Base-by-base conservation (phyloP, 805 yeast species). In the Hanseniaspora lachancei region DNA sequence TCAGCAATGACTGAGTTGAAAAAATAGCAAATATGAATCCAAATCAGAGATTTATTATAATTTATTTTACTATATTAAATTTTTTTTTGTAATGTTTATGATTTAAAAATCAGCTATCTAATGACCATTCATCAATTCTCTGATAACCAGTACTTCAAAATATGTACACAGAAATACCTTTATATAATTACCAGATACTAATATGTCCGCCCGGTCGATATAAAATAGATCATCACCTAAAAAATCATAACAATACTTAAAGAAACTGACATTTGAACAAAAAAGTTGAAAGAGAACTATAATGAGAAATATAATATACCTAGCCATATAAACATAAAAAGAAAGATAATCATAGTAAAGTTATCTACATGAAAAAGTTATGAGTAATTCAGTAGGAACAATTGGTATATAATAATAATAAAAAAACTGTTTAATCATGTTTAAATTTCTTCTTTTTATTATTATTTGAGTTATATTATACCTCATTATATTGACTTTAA, bases 141-240 rank as follows among this genome's bases (percentile, higher is more conserved):
- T 62, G 57, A 54, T 55, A 58, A 53, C 64, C 60, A 61, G 62
- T 63, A 57, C 64, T 63, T 65, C 59, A 62, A 62, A 67, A 66
- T 66, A 66, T 69, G 71, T 68, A 69, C 71, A 69, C 71, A 63
- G 60, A 64, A 60, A 59, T 57, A 57, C 54, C 57, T 59, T 57
- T 65, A 60, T 60, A 65, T 60, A 58, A 58, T 58, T 60, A 56
- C 29, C 48, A 61, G 62, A 67, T 68, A 68, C 71, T 67, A 63
- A 58, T 68, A 72, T 72, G 76, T 72, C 75, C 76, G 76, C 76
- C 76, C 76, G 76, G 76, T 72, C 76, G 70, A 69, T 66, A 65
- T 63, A 60, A 65, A 57, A 63, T 65, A 55, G 58, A 66, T 68
- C 71, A 68, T 68, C 72, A 68, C 29, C 27, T 38, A 43, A 43